Base-by-base conservation (phyloP, 2,329 filamentous ascomycete genomes). In the Neoscytalidium dimidiatum region DNA sequence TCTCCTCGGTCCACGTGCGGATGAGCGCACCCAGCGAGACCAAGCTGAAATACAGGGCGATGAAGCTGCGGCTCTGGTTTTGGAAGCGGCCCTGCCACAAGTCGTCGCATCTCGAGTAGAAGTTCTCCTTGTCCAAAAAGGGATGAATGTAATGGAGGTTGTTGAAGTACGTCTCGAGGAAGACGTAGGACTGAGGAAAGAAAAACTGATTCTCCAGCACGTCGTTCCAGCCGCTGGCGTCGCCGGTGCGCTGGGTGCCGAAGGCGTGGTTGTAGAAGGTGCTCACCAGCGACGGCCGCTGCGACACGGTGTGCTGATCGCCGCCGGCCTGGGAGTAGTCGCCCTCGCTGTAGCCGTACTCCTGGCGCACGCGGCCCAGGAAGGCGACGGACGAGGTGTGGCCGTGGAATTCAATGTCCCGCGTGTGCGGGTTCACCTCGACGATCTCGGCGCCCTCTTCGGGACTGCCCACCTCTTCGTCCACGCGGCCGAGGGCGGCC, bases 101-200 rank as follows among this genome's bases (percentile, higher is more conserved):
- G 21, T 77, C 71, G 64, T 83, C 78, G 62, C 81, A 81, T 13
- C 78, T 76, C 41, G 74, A 64, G 3, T 81, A 68, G 38, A 83
- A 83, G 21, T 74, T 71, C 7, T 78, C 74, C 69, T 82, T 82
- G 58, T 83, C 81, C 21, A 83, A 76, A 3, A 83, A 76, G 0
- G 81, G 81, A 41, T 83, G 80, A 13, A 83, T 77, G 64, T 80
- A 80, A 66, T 83, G 81, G 4, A 83, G 76, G 35, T 80, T 82
- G 13, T 80, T 78, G 62, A 84, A 83, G 71, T 82, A 83, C 13
- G 76, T 78, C 66, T 81, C 78, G 58, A 83, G 72, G 35, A 84
- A 83, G 1, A 76, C 69, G 64, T 80, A 78, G 6, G 80, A 81
- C 49, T 83, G 78, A 1, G 78, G 77, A 58, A 80, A 80, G 51